Conservation (phyloP, 768 basidiomycete species). For the Solioccasus polychromus region DNA sequence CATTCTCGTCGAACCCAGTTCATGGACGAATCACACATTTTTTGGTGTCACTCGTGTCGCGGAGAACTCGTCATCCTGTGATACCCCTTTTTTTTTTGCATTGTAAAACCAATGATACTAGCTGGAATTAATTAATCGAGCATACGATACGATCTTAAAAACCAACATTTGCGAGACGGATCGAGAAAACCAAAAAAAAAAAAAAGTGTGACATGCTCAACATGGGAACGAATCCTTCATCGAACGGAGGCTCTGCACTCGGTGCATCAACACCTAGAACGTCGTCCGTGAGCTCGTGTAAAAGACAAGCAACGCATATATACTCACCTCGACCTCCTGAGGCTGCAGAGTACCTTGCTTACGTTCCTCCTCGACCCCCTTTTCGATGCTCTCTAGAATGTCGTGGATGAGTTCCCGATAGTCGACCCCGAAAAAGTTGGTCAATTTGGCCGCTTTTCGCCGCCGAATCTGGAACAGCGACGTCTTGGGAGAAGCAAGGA, state of each 20-base stretch:
- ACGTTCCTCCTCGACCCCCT: slow-evolving; percentile 67
- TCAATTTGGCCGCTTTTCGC: slow-evolving; percentile 76
- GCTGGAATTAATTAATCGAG: slow-evolving; percentile 21
- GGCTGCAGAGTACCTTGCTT: slow-evolving; percentile 59
- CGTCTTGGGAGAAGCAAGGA: slow-evolving; percentile 36
- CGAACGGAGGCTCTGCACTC: slow-evolving; percentile 30
- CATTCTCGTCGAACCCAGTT: slow-evolving; percentile 58
- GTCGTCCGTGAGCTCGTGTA: slow-evolving; percentile 6
- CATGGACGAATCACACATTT: slow-evolving; percentile 84
- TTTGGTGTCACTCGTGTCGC: slow-evolving; percentile 83
- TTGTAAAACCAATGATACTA: slow-evolving; percentile 7
- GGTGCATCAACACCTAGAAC: slow-evolving; percentile 46
- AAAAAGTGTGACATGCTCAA: slow-evolving; percentile 6
- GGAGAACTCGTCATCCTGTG: slow-evolving; percentile 77
- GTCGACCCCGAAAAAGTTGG: slow-evolving; percentile 84
- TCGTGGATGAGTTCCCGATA: slow-evolving; percentile 76
- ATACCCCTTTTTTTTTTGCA: slow-evolving; percentile 11
- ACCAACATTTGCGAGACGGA: no score
- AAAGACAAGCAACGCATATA: not conserved
- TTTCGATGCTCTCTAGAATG: slow-evolving; percentile 79
- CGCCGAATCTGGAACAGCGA: slow-evolving; percentile 65
- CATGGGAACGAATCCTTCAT: slow-evolving; percentile 13
- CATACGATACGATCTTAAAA: no score
- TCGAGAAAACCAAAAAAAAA: no score
- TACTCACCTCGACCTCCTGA: slow-evolving; percentile 69